phyloP scores from a whole-genome alignment of 805 yeast species.

The Saccharomycopsis vini region DNA sequence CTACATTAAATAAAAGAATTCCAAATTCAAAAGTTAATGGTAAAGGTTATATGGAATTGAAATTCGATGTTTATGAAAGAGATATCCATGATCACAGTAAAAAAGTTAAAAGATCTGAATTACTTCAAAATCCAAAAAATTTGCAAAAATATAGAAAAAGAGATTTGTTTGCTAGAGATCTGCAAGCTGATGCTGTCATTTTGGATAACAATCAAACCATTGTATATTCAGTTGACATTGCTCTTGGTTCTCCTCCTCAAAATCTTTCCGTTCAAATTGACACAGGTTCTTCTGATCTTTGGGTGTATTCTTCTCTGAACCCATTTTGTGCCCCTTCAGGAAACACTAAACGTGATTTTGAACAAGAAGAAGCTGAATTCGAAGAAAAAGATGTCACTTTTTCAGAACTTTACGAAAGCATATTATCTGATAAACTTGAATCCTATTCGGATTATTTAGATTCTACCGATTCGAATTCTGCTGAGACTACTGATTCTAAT shows the following conservation, averaged over 20 bases:
- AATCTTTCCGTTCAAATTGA: conserved; percentile 36
- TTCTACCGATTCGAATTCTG: not conserved
- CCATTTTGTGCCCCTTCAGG: conserved; percentile 7
- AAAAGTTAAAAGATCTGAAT: too few relatives aligned
- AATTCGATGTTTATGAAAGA: too few relatives aligned
- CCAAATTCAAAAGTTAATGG: too few relatives aligned
- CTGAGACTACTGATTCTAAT: not conserved
- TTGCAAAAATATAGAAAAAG: too few relatives aligned
- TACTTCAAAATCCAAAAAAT: too few relatives aligned
- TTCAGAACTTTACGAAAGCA: too few relatives aligned
- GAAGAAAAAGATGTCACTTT: too few relatives aligned
- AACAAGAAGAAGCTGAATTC: not conserved
- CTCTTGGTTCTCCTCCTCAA: conserved; percentile 31
- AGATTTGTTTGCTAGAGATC: too few relatives aligned
- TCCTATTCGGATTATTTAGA: not conserved
- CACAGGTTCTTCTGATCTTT: conserved; percentile 42
- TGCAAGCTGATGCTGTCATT: not conserved
- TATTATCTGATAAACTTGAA: too few relatives aligned
- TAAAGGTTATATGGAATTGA: too few relatives aligned
- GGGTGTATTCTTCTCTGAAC: conserved; percentile 26
- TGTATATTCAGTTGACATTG: conserved; percentile 35
- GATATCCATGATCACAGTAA: too few relatives aligned
- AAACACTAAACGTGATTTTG: not conserved
- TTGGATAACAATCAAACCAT: conserved; percentile 23
- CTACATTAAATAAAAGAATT: too few relatives aligned